Conservation (phyloP, 345 rosid genomes). For the Citrus glauca region DNA sequence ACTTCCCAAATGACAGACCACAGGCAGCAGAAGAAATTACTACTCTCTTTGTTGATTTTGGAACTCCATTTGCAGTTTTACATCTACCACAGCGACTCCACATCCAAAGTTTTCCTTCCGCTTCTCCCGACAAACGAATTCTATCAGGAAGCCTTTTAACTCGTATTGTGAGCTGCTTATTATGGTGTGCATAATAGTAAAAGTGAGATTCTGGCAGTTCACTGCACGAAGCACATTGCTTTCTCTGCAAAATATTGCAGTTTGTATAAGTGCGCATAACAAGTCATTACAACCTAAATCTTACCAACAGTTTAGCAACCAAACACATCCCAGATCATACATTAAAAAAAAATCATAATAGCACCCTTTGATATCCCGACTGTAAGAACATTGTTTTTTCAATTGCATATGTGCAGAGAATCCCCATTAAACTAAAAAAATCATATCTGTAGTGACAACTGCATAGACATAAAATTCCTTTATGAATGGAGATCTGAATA, state of each 20-base stretch:
- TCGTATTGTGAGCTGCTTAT: conserved; percentile 73
- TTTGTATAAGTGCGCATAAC: conserved; percentile 21
- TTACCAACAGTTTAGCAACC: neutral
- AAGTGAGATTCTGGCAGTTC: conserved; percentile 74
- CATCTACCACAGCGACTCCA: conserved; percentile 93
- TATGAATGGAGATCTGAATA: conserved; percentile 11
- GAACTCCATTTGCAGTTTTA: conserved; percentile 40
- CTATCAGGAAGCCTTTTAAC: conserved; percentile 44
- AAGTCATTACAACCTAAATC: conserved; percentile 1
- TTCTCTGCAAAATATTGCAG: conserved; percentile 52
- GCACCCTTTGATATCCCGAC: neutral
- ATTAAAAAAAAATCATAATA: neutral
- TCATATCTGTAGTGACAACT: neutral
- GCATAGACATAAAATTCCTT: neutral
- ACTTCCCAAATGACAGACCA: conserved; percentile 86
- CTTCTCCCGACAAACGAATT: conserved; percentile 60
- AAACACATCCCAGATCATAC: neutral
- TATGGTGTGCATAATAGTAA: conserved; percentile 78
- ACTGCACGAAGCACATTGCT: conserved; percentile 53
- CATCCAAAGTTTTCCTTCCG: conserved; percentile 91
- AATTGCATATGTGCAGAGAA: neutral
- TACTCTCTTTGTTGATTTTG: conserved; percentile 74
- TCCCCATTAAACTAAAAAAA: neutral
- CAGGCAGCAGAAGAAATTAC: conserved; percentile 70
- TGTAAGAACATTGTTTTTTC: neutral